Conservation (phyloP, 768 basidiomycete genomes). For the Lentinula boryana region DNA sequence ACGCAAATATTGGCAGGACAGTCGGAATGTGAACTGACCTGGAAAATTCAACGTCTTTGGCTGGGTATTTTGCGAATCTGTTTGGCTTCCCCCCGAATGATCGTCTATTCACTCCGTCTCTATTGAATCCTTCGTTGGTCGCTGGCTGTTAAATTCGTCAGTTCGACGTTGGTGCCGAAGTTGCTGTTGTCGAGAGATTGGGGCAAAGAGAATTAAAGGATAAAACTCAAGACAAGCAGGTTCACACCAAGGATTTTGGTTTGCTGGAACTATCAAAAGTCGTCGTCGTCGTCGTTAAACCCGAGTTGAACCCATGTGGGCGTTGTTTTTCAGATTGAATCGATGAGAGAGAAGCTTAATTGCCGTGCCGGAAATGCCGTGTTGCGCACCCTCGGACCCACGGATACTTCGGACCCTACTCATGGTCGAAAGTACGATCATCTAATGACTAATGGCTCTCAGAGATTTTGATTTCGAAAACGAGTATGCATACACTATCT, state of each 20-base stretch:
- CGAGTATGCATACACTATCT: too few species aligned
- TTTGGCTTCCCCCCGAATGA: neutral
- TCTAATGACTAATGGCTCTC: too few species aligned
- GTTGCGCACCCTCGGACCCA: neutral
- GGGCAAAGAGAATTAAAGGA: too few species aligned
- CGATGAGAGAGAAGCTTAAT: neutral
- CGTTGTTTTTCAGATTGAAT: neutral
- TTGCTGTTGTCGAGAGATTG: too few species aligned
- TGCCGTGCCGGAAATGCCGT: neutral
- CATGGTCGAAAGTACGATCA: too few species aligned
- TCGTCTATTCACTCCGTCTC: neutral
- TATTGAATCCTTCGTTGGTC: neutral
- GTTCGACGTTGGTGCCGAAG: too few species aligned
- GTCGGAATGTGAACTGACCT: neutral
- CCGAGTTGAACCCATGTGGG: neutral
- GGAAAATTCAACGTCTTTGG: neutral
- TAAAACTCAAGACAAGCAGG: too few species aligned
- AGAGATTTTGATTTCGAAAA: too few species aligned
- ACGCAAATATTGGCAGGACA: neutral
- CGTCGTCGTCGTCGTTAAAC: neutral
- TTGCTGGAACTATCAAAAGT: neutral
- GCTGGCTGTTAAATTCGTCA: too few species aligned
- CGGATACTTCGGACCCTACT: neutral
- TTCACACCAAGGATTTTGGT: neutral
- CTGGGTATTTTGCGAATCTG: neutral